These are phyloP conservation scores for Lumnitzera racemosa DNA, from an alignment of 345 rosid species.

Conservation along the genomic window DNA sequence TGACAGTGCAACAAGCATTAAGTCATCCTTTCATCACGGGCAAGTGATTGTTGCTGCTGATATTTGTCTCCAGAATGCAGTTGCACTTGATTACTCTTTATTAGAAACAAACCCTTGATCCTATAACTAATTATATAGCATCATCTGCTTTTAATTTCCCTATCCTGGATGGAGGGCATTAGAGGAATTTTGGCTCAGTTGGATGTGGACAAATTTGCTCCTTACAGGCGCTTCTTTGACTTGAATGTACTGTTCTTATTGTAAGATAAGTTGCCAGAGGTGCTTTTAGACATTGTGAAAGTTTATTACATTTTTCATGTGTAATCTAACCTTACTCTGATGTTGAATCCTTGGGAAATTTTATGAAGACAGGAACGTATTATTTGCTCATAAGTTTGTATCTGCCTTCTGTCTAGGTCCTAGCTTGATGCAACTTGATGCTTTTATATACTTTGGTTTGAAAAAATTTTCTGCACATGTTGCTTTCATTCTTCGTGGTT, in stretches of 20 bases:
- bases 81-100: conserved; percentile 54
- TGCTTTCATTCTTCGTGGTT: conserved; percentile 2
- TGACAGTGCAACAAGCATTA: conserved; percentile 87
- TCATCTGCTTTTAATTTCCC: conserved; percentile 55
- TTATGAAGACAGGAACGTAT: conserved; percentile 14
- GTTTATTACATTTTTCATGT: conserved; percentile 18
- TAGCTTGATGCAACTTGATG: neutral
- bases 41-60: conserved; percentile 92
- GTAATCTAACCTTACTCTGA: conserved; percentile 8
- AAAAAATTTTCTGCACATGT: neutral
- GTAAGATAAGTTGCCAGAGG: conserved; percentile 95
- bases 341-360: conserved; percentile 4
- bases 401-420: neutral
- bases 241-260: conserved; percentile 70
- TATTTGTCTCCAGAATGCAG: conserved; percentile 72
- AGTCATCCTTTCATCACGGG: conserved; percentile 99
- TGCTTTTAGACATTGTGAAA: conserved; percentile 43
- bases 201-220: conserved; percentile 59
- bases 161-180: conserved; percentile 56
- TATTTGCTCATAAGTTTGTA: conserved; percentile 9
- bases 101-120: conserved; percentile 47
- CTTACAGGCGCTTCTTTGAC: conserved; percentile 61
- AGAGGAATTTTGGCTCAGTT: conserved; percentile 37
- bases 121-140: conserved; percentile 72
- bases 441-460: neutral